Percentiles rank a stretch among this genome's conserved stretches.
phyloP scores from a whole-genome alignment of 495 filamentous ascomycete species.

The Podospora australis region DNA sequence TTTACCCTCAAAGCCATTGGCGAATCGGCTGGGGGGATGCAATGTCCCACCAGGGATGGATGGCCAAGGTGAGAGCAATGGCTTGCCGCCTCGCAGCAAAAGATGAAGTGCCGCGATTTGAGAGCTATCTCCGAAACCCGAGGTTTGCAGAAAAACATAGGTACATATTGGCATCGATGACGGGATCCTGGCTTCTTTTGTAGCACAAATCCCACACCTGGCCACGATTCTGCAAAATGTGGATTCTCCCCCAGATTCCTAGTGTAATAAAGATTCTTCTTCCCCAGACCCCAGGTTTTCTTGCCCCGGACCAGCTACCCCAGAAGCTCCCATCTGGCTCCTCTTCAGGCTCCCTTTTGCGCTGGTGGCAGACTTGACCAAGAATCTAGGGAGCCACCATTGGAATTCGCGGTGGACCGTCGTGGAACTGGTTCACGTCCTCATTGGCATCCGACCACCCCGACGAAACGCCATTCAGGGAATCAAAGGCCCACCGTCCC shows the following conservation, averaged over 20 bases:
- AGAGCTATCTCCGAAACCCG: conserved; percentile 12
- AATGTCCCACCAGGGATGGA: neutral
- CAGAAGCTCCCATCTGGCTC: neutral
- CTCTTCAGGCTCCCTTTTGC: neutral
- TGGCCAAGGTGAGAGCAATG: neutral
- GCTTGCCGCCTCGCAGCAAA: no score
- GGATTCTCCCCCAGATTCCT: conserved; percentile 1
- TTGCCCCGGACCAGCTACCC: neutral
- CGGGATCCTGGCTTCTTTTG: neutral
- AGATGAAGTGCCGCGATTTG: conserved; percentile 11
- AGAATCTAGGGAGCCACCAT: conserved; percentile 5
- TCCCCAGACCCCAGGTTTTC: conserved; percentile 6
- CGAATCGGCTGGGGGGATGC: conserved; percentile 9
- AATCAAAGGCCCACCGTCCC: conserved; percentile 10
- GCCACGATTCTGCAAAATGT: neutral
- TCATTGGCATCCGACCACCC: neutral
- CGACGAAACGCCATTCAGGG: no score
- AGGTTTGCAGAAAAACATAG: neutral
- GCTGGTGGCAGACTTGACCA: neutral
- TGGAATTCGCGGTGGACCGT: conserved; percentile 6
- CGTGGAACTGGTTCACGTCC: neutral
- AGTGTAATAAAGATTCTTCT: no score
- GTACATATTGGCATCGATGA: neutral
- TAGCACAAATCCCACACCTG: neutral
- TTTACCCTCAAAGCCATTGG: conserved; percentile 14